Conservation (phyloP, 345 rosid genomes). For the Sonneratia caseolaris region DNA sequence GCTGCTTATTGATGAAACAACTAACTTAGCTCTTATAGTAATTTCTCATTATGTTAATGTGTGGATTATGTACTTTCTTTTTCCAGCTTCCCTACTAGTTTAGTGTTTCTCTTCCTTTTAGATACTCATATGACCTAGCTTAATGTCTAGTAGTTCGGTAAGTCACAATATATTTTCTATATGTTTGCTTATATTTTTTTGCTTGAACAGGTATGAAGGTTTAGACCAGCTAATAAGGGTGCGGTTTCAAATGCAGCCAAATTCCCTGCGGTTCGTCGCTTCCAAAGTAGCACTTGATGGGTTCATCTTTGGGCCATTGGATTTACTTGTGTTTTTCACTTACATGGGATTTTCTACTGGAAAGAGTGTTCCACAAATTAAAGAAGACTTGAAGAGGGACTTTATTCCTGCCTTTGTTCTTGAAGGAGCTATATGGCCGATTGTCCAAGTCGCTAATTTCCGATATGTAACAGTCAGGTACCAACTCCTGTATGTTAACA, state of each 20-base stretch:
- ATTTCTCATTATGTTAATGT: not conserved
- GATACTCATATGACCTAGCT: not conserved
- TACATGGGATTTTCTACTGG: slow-evolving; percentile 82
- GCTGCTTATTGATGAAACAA: not conserved
- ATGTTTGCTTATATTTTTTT: not conserved
- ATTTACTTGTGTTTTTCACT: slow-evolving; percentile 68
- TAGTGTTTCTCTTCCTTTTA: not conserved
- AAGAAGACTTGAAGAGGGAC: slow-evolving; percentile 83
- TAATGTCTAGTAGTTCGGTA: not conserved
- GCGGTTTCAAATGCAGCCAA: slow-evolving; percentile 56
- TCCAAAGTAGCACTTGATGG: slow-evolving; percentile 88
- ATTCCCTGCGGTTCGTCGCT: slow-evolving; percentile 57
- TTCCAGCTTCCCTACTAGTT: not conserved
- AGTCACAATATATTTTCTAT: not conserved
- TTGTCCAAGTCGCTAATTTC: slow-evolving; percentile 79
- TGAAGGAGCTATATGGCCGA: slow-evolving; percentile 84
- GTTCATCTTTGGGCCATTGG: slow-evolving; percentile 78
- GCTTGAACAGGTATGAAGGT: slow-evolving; percentile 62
- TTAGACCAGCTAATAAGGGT: slow-evolving; percentile 61
- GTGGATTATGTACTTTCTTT: not conserved
- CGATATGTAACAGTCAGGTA: slow-evolving; percentile 71
- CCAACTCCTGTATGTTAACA: slow-evolving; percentile 80
- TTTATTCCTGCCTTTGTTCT: slow-evolving; percentile 78
- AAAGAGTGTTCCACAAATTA: slow-evolving; percentile 54
- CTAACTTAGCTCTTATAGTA: too few species aligned